Evolutionary conservation across 495 filamentous ascomycete species (phyloP).

Genomic region (Trichocladium antarcticum): DNA sequence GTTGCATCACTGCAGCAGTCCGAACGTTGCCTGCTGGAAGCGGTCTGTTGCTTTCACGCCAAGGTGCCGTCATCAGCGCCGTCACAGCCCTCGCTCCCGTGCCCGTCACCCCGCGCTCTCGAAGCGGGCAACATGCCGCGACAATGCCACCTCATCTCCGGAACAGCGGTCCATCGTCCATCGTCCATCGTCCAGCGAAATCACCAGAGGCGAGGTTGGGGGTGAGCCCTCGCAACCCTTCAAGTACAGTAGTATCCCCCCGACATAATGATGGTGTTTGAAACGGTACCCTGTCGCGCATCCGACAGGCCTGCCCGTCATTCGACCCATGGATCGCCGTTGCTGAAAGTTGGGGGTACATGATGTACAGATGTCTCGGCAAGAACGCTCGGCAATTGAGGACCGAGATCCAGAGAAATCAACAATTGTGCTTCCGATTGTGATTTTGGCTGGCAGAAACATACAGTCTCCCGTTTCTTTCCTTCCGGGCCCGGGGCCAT

Average conservation of each 20-base stretch:
- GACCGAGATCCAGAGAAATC: slow-evolving; percentile 13
- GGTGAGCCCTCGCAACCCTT: background rate
- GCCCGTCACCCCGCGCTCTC: slow-evolving; percentile 4
- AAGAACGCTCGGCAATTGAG: slow-evolving; percentile 19
- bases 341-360: slow-evolving; percentile 1
- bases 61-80: background rate
- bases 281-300: slow-evolving; percentile 3
- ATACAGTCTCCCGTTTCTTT: background rate
- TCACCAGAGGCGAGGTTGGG: slow-evolving; percentile 2
- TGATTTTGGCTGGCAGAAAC: background rate
- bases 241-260: background rate
- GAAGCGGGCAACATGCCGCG: slow-evolving; percentile 6
- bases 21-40: slow-evolving; percentile 8
- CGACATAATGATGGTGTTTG: slow-evolving; percentile 3
- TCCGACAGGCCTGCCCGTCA: background rate
- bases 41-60: background rate
- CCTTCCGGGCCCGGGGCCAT: background rate
- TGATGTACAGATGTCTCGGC: slow-evolving; percentile 10
- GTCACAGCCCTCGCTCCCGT: background rate
- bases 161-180: slow-evolving; percentile 18
- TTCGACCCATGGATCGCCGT: too few relatives aligned
- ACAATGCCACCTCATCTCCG: slow-evolving; percentile 17
- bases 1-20: slow-evolving; percentile 18
- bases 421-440: background rate
- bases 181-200: background rate